Evolutionary conservation across 768 basidiomycete genomes (phyloP).

Genomic region (Dictyophora rubrovolvata): DNA sequence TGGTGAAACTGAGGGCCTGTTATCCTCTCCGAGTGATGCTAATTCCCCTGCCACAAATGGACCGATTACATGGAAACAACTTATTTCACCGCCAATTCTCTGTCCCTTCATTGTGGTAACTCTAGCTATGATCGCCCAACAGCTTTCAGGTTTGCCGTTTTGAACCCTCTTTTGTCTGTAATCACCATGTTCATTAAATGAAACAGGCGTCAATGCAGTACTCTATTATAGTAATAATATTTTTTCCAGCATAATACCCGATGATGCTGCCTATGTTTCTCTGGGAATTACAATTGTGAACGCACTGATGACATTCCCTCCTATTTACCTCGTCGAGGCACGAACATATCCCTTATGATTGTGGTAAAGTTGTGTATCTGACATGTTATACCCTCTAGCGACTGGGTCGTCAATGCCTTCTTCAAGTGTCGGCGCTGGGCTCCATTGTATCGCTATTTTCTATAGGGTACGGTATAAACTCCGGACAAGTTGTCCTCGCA

Average conservation of each 20-base stretch:
- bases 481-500: slow-evolving; percentile 46
- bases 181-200: background rate
- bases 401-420: slow-evolving; percentile 59
- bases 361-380: background rate
- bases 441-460: slow-evolving; percentile 54
- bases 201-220: slow-evolving; percentile 32
- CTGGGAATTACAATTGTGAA: slow-evolving; percentile 80
- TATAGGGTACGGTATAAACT: slow-evolving; percentile 64
- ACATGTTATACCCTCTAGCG: slow-evolving; percentile 33
- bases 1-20: slow-evolving; percentile 3
- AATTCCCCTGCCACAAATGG: background rate
- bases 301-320: slow-evolving; percentile 64
- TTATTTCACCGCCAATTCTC: slow-evolving; percentile 23
- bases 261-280: slow-evolving; percentile 72
- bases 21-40: background rate
- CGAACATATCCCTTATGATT: slow-evolving; percentile 11
- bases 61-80: background rate
- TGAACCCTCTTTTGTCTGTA: background rate
- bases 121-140: slow-evolving; percentile 67
- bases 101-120: slow-evolving; percentile 56
- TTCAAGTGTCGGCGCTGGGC: slow-evolving; percentile 57
- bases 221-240: slow-evolving; percentile 90
- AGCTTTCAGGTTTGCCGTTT: slow-evolving; percentile 50
- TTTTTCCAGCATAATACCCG: slow-evolving; percentile 67
- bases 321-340: slow-evolving; percentile 81